Base-by-base conservation (phyloP, 257 asterid genomes). In the Apocynum venetum region DNA sequence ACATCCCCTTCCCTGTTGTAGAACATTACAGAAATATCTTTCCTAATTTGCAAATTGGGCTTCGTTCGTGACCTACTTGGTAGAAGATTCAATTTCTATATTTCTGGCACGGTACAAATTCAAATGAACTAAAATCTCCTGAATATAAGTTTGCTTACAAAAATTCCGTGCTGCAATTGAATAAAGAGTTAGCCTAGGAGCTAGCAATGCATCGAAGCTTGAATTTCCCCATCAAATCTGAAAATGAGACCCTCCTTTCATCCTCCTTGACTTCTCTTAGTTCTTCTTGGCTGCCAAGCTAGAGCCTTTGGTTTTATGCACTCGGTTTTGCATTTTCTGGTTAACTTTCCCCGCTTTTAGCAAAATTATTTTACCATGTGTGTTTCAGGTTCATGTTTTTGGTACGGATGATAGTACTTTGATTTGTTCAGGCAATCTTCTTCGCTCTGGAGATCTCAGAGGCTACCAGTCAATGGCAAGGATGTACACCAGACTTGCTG, bases 401-500 rank as follows among this genome's bases (percentile, higher is more conserved):
- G 38, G 15, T 25, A 13, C 80, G 67, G 72, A 75, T 38, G 47
- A 7, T 46, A 14, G 8, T 12, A 49, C 0, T 76, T 41, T 35
- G 11, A 60, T 76, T 68, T 75, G 59, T 35, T 4, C 77, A 96
- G 99, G 99, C 66, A 96, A 96, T 86, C 99, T 96, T 80, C 97
- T 96, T 46, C 96, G 98, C 0, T 87, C 98, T 5, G 98, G 98
- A 41, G 98, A 96, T 78, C 73, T 87, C 46, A 87, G 97, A 84
- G 99, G 99, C 57, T 96, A 72, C 88, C 97, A 96, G 64, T 92
- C 97, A 41, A 96, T 96, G 99, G 98, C 99, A 76, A 91, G 89
- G 87, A 95, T 95, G 99, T 95, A 95, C 70, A 91, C 99, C 56
- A 85, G 96, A 84, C 99, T 95, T 76, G 99, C 99, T 51, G 99